phyloP scores from a whole-genome alignment of 176 grass and related monocot species.

The Neostapfia colusana region DNA sequence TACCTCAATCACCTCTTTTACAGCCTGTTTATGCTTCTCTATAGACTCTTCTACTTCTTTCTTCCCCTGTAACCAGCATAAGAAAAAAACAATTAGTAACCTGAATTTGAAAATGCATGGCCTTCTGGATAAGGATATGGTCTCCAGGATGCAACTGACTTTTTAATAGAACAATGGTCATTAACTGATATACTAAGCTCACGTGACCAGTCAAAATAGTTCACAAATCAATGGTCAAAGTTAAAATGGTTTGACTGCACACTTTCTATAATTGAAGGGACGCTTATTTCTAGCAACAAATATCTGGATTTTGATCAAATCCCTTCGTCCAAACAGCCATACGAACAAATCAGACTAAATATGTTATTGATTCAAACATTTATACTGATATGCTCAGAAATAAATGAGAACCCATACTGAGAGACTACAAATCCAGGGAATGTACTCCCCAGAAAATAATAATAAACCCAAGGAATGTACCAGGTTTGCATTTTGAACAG shows the following conservation, averaged over 20 bases:
- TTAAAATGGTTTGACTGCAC: no score
- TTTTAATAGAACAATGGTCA: not conserved
- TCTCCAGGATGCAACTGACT: not conserved
- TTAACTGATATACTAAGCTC: not conserved
- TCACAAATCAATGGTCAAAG: not conserved
- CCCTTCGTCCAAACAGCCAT: not conserved
- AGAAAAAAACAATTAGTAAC: not conserved
- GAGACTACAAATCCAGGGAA: not conserved
- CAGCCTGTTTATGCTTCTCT: slow-evolving; percentile 68
- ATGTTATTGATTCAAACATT: not conserved
- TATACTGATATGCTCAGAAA: not conserved
- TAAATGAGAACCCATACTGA: not conserved
- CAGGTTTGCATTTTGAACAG: slow-evolving; percentile 43
- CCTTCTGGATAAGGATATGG: not conserved
- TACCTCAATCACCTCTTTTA: slow-evolving; percentile 79
- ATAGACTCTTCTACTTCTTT: slow-evolving; percentile 71
- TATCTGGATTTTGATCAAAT: not conserved
- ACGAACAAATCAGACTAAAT: not conserved
- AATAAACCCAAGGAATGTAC: slow-evolving; percentile 29
- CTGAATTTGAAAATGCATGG: not conserved
- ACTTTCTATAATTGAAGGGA: no score
- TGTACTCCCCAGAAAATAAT: not conserved
- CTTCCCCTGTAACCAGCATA: slow-evolving; percentile 65
- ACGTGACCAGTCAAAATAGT: not conserved
- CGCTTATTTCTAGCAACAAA: not conserved